phyloP scores from a whole-genome alignment of 2,329 filamentous ascomycete species.

The Mycosphaerella sp. region DNA sequence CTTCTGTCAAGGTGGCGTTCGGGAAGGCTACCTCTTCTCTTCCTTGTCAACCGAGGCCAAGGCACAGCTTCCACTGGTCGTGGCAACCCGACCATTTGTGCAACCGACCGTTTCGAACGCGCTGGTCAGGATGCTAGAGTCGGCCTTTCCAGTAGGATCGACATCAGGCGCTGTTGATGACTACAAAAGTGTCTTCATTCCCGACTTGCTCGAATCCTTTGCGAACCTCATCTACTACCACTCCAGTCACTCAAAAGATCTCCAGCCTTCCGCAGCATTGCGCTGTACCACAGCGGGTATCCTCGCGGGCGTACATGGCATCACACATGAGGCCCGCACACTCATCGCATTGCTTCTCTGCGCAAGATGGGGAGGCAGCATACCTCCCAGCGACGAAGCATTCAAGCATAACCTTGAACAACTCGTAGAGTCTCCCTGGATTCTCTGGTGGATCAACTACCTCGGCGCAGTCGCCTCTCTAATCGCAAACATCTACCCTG shows the following conservation, averaged over 20 bases:
- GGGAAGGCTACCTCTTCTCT: conserved; percentile 75
- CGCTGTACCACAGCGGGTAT: conserved; percentile 64
- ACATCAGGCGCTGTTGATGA: conserved; percentile 24
- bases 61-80: conserved; percentile 59
- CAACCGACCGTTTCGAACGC: conserved; percentile 40
- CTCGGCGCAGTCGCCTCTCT: conserved; percentile 55
- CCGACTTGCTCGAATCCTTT: conserved; percentile 48
- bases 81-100: conserved; percentile 52
- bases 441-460: conserved; percentile 61
- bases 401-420: conserved; percentile 50
- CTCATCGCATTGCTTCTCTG: conserved; percentile 65
- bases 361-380: conserved; percentile 64
- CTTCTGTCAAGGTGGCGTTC: conserved; percentile 82
- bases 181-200: conserved; percentile 40
- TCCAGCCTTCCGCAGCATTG: conserved; percentile 60
- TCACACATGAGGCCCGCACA: conserved; percentile 66
- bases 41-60: conserved; percentile 55
- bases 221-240: conserved; percentile 52
- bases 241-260: conserved; percentile 40
- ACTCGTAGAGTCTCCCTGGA: conserved; percentile 46
- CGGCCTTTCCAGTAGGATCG: conserved; percentile 39
- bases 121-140: conserved; percentile 45
- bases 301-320: conserved; percentile 61
- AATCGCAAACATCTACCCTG: conserved; percentile 55
- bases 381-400: conserved; percentile 51